Evolutionary conservation across 345 rosid species (phyloP).

Genomic region (Cardamine resedifolia): DNA sequence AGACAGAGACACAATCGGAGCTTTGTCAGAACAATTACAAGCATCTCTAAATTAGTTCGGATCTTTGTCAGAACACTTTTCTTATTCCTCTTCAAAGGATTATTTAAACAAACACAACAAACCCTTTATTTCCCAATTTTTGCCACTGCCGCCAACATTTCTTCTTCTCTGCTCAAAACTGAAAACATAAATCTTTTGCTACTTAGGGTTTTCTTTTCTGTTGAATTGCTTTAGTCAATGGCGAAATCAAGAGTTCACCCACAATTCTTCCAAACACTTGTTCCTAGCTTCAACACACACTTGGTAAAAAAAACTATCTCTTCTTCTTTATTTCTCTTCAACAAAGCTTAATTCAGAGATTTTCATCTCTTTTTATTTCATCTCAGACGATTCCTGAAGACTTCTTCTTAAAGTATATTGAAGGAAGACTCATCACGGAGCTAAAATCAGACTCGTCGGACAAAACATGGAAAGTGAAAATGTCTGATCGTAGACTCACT

Average conservation of each 20-base stretch:
- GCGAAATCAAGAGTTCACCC: not conserved
- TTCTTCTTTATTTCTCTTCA: not conserved
- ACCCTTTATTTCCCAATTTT: not conserved
- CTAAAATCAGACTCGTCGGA: slow-evolving; percentile 19
- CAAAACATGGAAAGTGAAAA: not conserved
- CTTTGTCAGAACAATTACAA: too few species aligned
- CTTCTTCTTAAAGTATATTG: slow-evolving; percentile 15
- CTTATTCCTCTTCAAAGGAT: too few species aligned
- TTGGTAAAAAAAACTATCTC: slow-evolving; percentile 14
- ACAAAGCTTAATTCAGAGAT: not conserved
- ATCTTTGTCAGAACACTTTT: too few species aligned
- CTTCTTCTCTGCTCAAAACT: not conserved
- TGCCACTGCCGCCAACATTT: not conserved
- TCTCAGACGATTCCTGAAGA: slow-evolving; percentile 13
- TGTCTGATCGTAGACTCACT: slow-evolving; percentile 11
- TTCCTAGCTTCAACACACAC: slow-evolving; percentile 1
- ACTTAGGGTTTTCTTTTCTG: not conserved
- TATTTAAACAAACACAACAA: too few species aligned
- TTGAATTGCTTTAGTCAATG: not conserved
- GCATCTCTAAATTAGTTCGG: too few species aligned
- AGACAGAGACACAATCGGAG: too few species aligned
- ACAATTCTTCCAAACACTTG: slow-evolving; percentile 15
- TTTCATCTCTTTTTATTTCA: not conserved
- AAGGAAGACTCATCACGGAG: not conserved
- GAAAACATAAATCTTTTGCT: not conserved